Evolutionary conservation across 2,329 filamentous ascomycete species (phyloP).

Genomic region (Hymenoscyphus linearis): DNA sequence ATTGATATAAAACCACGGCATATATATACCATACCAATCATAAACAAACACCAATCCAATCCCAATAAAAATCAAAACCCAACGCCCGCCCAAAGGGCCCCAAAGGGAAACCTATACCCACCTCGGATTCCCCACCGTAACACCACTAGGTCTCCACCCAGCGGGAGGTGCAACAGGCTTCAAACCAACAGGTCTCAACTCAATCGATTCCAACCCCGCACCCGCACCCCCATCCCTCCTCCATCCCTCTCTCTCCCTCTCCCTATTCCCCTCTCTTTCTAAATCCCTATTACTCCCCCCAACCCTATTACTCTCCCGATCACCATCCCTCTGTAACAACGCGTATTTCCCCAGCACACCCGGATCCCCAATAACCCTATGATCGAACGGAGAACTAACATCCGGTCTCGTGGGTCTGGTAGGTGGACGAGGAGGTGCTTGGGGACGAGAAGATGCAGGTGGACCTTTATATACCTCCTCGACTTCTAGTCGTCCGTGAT

Average conservation of each 20-base stretch:
- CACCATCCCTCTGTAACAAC: not conserved
- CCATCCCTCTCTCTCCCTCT: too few relatives aligned
- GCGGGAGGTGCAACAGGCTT: too few relatives aligned
- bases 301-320: not conserved
- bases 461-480: conserved; percentile 6
- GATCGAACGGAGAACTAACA: conserved; percentile 1
- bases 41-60: not conserved
- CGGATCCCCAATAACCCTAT: not conserved
- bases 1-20: too few relatives aligned
- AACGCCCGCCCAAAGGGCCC: not conserved
- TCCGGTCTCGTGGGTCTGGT: not conserved
- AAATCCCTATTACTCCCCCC: not conserved
- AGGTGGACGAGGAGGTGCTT: too few relatives aligned
- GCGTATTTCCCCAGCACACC: not conserved
- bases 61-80: not conserved
- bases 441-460: too few relatives aligned
- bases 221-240: too few relatives aligned
- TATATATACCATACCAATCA: too few relatives aligned
- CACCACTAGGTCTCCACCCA: not conserved
- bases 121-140: not conserved
- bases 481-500: not conserved
- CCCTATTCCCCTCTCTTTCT: too few relatives aligned
- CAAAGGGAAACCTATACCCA: not conserved
- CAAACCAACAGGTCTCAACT: too few relatives aligned
- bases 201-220: too few relatives aligned